Conservation (phyloP, 331 rosid species). For the Arachis monticola region DNA sequence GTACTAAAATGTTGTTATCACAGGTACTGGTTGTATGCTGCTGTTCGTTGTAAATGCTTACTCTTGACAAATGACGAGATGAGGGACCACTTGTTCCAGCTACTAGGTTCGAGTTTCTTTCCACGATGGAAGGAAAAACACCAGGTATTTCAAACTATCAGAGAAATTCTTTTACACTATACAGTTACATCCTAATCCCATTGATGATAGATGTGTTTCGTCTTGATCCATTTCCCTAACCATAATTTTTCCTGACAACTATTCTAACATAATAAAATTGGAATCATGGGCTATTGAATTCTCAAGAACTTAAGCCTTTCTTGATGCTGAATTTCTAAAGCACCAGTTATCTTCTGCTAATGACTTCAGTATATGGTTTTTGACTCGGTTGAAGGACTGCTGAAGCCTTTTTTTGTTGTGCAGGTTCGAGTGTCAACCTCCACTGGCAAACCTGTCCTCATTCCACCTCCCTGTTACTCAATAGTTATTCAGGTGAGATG, state of each 20-base stretch:
- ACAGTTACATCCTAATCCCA: conserved; percentile 12
- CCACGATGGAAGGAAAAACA: conserved; percentile 98
- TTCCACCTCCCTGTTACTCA: conserved; percentile 82
- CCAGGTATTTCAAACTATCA: conserved; percentile 59
- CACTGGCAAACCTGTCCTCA: conserved; percentile 44
- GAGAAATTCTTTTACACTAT: conserved; percentile 17
- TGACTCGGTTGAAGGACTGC: conserved; percentile 11
- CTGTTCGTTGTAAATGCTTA: conserved; percentile 78
- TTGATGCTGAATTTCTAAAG: neutral
- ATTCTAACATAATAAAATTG: neutral
- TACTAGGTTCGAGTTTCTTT: conserved; percentile 86
- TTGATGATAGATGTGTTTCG: conserved; percentile 15
- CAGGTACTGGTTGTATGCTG: conserved; percentile 98
- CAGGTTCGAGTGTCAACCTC: conserved; percentile 73
- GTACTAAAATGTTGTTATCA: conserved; percentile 20
- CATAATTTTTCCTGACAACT: neutral
- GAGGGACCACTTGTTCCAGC: conserved; percentile 96
- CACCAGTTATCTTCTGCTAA: conserved; percentile 24
- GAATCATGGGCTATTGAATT: neutral
- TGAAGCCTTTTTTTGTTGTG: conserved; percentile 32
- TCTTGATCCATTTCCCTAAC: conserved; percentile 30
- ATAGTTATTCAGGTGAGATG: conserved; percentile 77
- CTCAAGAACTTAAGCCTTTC: conserved; percentile 23
- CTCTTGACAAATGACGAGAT: conserved; percentile 90
- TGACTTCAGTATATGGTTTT: conserved; percentile 13